phyloP scores from a whole-genome alignment of 345 rosid genomes.

The Boechera stricta region DNA sequence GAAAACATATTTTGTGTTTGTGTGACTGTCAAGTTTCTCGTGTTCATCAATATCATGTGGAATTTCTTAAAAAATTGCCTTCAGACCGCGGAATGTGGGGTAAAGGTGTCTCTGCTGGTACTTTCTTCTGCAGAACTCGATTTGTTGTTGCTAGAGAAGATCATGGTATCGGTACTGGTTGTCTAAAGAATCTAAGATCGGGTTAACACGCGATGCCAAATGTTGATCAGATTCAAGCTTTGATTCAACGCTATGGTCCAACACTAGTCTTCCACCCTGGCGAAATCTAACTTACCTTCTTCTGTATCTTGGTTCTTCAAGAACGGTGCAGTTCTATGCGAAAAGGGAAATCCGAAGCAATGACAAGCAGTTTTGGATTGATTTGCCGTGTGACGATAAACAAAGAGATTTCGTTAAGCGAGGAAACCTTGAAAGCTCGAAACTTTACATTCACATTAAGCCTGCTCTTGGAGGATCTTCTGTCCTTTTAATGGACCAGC shows the following conservation, averaged over 20 bases:
- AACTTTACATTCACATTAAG: constrained; percentile 79
- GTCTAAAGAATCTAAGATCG: constrained; percentile 68
- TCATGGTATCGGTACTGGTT: constrained; percentile 44
- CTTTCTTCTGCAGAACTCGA: constrained; percentile 66
- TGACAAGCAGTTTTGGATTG: constrained; percentile 80
- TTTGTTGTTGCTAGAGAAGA: constrained; percentile 50
- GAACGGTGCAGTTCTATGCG: constrained; percentile 66
- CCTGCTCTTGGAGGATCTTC: constrained; percentile 89
- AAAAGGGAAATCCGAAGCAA: constrained; percentile 51
- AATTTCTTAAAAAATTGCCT: constrained; percentile 13
- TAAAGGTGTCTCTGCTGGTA: constrained; percentile 74
- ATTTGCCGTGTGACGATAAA: constrained; percentile 62
- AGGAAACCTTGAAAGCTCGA: constrained; percentile 73
- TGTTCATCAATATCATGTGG: constrained; percentile 8
- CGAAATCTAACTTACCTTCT: constrained; percentile 59
- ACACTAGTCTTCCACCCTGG: constrained; percentile 59
- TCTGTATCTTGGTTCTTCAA: constrained; percentile 45
- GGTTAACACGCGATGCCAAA: constrained; percentile 77
- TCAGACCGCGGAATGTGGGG: constrained; percentile 63
- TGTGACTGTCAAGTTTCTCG: background rate
- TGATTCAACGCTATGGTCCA: constrained; percentile 75
- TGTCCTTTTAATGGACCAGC: constrained; percentile 94
- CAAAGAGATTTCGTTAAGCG: constrained; percentile 51
- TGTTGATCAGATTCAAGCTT: constrained; percentile 66
- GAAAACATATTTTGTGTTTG: background rate